Evolutionary conservation across 208 protist genomes (phyloP).

Genomic region (Leptomonas pyrrhocoris): DNA sequence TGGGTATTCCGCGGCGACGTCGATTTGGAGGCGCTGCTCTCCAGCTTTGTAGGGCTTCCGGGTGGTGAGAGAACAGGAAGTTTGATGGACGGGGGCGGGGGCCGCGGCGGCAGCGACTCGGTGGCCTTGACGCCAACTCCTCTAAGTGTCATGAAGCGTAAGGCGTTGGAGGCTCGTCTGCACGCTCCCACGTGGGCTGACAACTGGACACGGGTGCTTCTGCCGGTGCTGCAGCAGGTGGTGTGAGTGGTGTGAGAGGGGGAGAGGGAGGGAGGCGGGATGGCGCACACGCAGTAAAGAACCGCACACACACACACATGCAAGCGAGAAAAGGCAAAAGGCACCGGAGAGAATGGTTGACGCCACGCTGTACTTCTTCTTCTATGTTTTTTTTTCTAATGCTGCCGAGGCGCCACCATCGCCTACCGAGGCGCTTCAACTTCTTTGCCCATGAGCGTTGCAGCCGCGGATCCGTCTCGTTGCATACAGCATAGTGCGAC

Average conservation of each 20-base stretch:
- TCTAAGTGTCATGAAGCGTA: constrained; percentile 32
- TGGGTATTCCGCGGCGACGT: constrained; percentile 65
- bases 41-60: constrained; percentile 43
- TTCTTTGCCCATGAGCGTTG: too few species aligned
- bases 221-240: constrained; percentile 49
- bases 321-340: too few species aligned
- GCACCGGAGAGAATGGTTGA: too few species aligned
- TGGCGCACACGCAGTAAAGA: too few species aligned
- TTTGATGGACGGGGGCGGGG: not conserved
- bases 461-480: too few species aligned
- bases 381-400: constrained; percentile 1
- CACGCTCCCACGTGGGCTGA: constrained; percentile 63
- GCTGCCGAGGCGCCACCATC: too few species aligned
- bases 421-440: too few species aligned
- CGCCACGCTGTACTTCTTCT: not conserved
- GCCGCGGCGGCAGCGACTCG: not conserved
- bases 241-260: constrained; percentile 8
- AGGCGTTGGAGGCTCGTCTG: constrained; percentile 29
- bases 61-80: not conserved
- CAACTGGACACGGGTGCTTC: constrained; percentile 53
- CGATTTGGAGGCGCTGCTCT: constrained; percentile 63
- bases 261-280: too few species aligned
- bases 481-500: too few species aligned
- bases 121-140: constrained; percentile 16
- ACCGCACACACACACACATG: too few species aligned